These are phyloP conservation scores for Diacronema lutheri DNA, from an alignment of 78 protist species.

Conservation along the genomic window DNA sequence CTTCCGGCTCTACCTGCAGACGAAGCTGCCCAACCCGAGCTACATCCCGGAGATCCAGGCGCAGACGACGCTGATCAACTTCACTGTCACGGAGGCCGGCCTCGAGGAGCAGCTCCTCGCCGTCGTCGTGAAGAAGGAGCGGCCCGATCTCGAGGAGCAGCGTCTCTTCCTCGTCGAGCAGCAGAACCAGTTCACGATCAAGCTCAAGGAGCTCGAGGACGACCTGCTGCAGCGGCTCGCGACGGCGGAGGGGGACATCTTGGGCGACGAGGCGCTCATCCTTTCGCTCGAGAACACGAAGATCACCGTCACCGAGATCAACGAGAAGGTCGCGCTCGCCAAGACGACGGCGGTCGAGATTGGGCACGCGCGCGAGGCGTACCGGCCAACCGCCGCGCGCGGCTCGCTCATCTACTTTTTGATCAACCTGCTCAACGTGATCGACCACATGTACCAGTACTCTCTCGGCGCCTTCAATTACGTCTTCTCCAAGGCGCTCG, in stretches of 20 bases:
- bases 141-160: conserved; percentile 75
- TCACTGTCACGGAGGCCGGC: conserved; percentile 80
- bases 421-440: conserved; percentile 51
- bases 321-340: conserved; percentile 50
- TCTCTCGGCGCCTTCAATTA: conserved; percentile 53
- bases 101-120: conserved; percentile 92
- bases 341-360: conserved; percentile 52
- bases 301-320: conserved; percentile 56
- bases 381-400: conserved; percentile 74
- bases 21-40: conserved; percentile 82
- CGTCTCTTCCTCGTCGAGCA: conserved; percentile 43
- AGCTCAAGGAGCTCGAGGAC: conserved; percentile 50
- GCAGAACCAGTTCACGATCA: conserved; percentile 69
- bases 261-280: conserved; percentile 65
- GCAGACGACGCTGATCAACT: conserved; percentile 82
- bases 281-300: conserved; percentile 76
- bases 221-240: conserved; percentile 62
- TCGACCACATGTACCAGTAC: conserved; percentile 77
- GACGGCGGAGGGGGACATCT: conserved; percentile 69
- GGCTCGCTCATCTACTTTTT: conserved; percentile 78
- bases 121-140: conserved; percentile 75
- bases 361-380: conserved; percentile 52
- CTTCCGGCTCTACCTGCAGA: conserved; percentile 72
- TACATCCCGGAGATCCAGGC: conserved; percentile 84
- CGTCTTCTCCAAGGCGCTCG: conserved; percentile 64